Conservation (phyloP, 352 stramenopile genomes). For the Phytophthora brassicae region DNA sequence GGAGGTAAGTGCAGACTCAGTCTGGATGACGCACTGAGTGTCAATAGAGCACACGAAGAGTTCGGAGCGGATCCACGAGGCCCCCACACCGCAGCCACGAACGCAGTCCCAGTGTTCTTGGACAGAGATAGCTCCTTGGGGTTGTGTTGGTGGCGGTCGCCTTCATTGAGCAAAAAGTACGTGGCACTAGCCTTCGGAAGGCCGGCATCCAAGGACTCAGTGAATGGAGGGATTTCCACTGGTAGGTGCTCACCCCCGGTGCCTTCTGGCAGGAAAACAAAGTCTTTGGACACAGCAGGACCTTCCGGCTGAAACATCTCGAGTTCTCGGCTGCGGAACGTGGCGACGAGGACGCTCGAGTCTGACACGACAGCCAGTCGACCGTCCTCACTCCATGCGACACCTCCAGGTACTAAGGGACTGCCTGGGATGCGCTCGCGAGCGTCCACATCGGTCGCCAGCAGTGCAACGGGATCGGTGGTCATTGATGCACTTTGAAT, state of each 20-base stretch:
- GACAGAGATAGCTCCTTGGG: slow-evolving; percentile 82
- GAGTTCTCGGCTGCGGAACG: slow-evolving; percentile 76
- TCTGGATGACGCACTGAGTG: slow-evolving; percentile 56
- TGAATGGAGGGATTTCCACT: slow-evolving; percentile 48
- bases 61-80: slow-evolving; percentile 75
- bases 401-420: slow-evolving; percentile 64
- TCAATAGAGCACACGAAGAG: slow-evolving; percentile 64
- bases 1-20: slow-evolving; percentile 74
- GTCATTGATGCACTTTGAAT: slow-evolving; percentile 16
- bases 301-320: slow-evolving; percentile 80
- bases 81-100: slow-evolving; percentile 66
- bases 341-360: slow-evolving; percentile 74
- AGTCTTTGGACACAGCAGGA: slow-evolving; percentile 81
- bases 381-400: slow-evolving; percentile 73
- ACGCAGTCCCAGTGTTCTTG: slow-evolving; percentile 67
- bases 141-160: slow-evolving; percentile 74
- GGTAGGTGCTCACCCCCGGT: slow-evolving; percentile 50
- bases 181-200: slow-evolving; percentile 41
- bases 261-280: slow-evolving; percentile 65
- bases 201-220: slow-evolving; percentile 34
- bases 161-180: slow-evolving; percentile 70
- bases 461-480: slow-evolving; percentile 23
- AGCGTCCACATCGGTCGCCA: slow-evolving; percentile 36
- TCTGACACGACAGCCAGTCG: slow-evolving; percentile 75
- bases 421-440: slow-evolving; percentile 78